Evolutionary conservation across 1,284 basidiomycete species (phyloP), one percentile per base, ranked within the genome.

Genomic region (Pyrrhoderma lamaoense): DNA sequence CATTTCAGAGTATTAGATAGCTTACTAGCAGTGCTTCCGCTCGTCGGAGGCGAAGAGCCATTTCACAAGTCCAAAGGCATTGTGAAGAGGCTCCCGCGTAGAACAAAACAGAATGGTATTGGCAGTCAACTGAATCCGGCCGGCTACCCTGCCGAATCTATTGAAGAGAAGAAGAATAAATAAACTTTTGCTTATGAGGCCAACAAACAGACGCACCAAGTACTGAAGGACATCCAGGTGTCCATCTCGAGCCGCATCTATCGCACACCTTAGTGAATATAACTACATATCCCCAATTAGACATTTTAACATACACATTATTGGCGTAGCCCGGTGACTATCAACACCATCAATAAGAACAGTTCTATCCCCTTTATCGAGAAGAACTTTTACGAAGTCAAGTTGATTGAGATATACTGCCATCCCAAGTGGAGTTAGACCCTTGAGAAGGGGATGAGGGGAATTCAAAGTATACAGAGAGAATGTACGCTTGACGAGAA

Each of bases 281-380:
- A n/a, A n/a, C n/a, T n/a, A n/a, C n/a, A n/a, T n/a, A n/a, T n/a
- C n/a, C n/a, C n/a, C n/a, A n/a, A n/a, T n/a, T n/a, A n/a, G n/a
- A n/a, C n/a, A n/a, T n/a, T n/a, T n/a, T n/a, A 47, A 38, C 84
- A 68, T 70, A 88, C 85, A 88, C 85, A 88, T 88, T 52, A 88
- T 69, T 5, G 85, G 77, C 18, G 84, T 88, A 22, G 82, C 85
- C 4, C 82, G 81, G 58, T 82, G 77, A 23, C 74, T 67, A 59
- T 88, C 85, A 68, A 78, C 75, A 22, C 79, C 82, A 58, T 88
- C 81, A 3, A 87, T 82, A 7, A 79, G 75, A 34, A 88, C 76
- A 19, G 75, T 63, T 42, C 78, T 79, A 3, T 69, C 64, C 57
- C 81, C 80, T 34, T 68, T 72, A 45, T 83, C 77, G 34, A 88